These are phyloP conservation scores for Gyromitra esculenta DNA, from an alignment of 2,329 filamentous ascomycete species.

Conservation along the genomic window DNA sequence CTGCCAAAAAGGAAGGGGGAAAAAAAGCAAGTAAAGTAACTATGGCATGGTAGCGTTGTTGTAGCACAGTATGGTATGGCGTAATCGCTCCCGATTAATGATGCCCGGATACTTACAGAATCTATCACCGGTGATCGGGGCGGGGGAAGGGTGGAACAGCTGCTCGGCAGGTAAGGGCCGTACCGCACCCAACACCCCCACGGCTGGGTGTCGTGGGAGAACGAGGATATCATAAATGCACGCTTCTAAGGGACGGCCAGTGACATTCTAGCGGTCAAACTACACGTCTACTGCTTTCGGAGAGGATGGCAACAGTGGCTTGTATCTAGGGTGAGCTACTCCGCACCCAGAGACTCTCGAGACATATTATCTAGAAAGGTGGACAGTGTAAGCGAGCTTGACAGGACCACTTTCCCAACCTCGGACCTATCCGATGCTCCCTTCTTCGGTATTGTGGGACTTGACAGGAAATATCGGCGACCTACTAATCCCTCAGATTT, in stretches of 20 bases:
- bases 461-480: constrained; percentile 17
- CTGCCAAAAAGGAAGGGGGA: background rate
- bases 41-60: background rate
- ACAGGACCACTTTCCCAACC: constrained; percentile 1
- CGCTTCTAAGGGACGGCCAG: background rate
- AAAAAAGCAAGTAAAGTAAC: background rate
- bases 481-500: background rate
- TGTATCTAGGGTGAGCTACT: no score
- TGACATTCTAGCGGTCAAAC: background rate
- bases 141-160: background rate
- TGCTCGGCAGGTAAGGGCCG: constrained; percentile 13
- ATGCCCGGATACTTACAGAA: constrained; percentile 13
- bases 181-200: background rate
- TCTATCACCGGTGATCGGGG: constrained; percentile 9
- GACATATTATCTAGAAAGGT: background rate
- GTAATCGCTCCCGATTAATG: constrained; percentile 4
- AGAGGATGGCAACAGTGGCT: background rate
- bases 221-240: background rate
- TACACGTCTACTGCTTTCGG: background rate
- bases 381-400: constrained; percentile 4
- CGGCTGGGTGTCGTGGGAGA: background rate
- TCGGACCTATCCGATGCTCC: background rate
- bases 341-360: background rate
- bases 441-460: background rate
- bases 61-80: constrained; percentile 5